Conservation (phyloP, 1,284 basidiomycete genomes). For the Cryptococcus neoformans region DNA sequence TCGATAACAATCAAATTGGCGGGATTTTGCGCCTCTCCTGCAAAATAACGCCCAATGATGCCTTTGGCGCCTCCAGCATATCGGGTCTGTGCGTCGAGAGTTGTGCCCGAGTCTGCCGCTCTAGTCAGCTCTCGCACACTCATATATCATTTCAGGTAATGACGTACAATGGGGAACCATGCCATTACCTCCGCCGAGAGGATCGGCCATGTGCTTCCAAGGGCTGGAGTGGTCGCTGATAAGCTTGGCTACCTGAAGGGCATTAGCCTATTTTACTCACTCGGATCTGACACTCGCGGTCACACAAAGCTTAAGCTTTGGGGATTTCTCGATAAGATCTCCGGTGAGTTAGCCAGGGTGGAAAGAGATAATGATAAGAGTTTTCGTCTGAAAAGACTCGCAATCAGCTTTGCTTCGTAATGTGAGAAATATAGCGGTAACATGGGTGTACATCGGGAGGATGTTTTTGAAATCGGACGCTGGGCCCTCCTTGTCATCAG, state of each 20-base stretch:
- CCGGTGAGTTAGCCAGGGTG: conserved; percentile 84
- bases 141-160: not conserved
- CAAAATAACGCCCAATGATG: conserved; percentile 77
- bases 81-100: conserved; percentile 84
- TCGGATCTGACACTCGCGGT: conserved; percentile 95
- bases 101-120: conserved; percentile 73
- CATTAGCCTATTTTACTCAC: conserved; percentile 3
- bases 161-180: conserved; percentile 56
- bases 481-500: conserved; percentile 82
- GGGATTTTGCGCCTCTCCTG: conserved; percentile 64
- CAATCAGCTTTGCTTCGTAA: not conserved
- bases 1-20: conserved; percentile 77
- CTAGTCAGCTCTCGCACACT: conserved; percentile 7
- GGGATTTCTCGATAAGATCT: conserved; percentile 73
- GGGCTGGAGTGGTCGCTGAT: conserved; percentile 33
- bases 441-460: conserved; percentile 65
- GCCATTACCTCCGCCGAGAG: conserved; percentile 73
- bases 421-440: not conserved
- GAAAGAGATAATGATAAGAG: conserved; percentile 77
- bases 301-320: conserved; percentile 87
- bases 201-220: conserved; percentile 80
- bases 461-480: conserved; percentile 87
- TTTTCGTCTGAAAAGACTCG: conserved; percentile 30
- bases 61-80: conserved; percentile 78
- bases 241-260: too few relatives aligned